These are phyloP conservation scores for Dendrostoma leiphaemia DNA, from an alignment of 2,329 filamentous ascomycete species.

Conservation along the genomic window DNA sequence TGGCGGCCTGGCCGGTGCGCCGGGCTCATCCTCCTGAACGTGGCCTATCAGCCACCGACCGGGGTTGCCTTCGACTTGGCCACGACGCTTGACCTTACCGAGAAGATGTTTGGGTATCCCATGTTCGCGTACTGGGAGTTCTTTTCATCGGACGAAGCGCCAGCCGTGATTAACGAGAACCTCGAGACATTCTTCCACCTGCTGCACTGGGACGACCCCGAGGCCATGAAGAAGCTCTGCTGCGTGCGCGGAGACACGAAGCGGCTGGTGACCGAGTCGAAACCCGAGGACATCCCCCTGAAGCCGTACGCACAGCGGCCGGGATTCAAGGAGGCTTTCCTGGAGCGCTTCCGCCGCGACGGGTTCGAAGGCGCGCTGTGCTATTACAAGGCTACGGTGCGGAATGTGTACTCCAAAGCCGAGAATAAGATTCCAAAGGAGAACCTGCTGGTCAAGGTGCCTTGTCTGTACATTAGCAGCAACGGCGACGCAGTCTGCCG, in stretches of 20 bases:
- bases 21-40: constrained; percentile 41
- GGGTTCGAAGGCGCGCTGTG: constrained; percentile 28
- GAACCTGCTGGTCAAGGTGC: constrained; percentile 22
- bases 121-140: constrained; percentile 44
- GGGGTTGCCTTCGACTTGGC: constrained; percentile 34
- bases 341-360: constrained; percentile 24
- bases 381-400: constrained; percentile 25
- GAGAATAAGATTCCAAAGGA: constrained; percentile 19
- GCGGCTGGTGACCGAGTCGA: constrained; percentile 20
- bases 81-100: constrained; percentile 28
- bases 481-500: constrained; percentile 27
- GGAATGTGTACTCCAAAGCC: constrained; percentile 20
- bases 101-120: constrained; percentile 34
- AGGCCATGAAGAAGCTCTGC: constrained; percentile 33
- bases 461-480: constrained; percentile 26
- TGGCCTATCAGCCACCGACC: constrained; percentile 37
- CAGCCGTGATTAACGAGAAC: constrained; percentile 34
- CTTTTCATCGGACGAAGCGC: constrained; percentile 37
- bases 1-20: constrained; percentile 36
- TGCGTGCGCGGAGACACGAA: constrained; percentile 34
- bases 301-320: constrained; percentile 24
- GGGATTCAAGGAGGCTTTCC: constrained; percentile 24
- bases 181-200: constrained; percentile 35
- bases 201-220: constrained; percentile 28
- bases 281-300: constrained; percentile 22